Evolutionary conservation across 1,284 basidiomycete species (phyloP).

Genomic region (Sporisorium sorghi): DNA sequence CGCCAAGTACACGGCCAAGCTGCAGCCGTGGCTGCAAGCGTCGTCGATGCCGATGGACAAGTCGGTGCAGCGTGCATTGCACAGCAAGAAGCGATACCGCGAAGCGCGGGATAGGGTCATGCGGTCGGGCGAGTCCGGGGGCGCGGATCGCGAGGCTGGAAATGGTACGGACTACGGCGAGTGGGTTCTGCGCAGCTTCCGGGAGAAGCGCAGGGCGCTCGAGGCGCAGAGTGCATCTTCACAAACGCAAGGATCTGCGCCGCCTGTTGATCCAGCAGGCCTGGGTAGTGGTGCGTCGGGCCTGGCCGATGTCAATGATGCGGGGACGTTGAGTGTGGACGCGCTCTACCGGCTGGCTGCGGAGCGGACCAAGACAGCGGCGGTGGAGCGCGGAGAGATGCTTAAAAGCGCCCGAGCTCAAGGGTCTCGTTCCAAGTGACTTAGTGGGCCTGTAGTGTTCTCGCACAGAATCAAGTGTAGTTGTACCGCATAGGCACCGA

Average conservation of each 20-base stretch:
- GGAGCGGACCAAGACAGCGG: constrained; percentile 32
- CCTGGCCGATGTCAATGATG: constrained; percentile 6
- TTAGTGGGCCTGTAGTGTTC: not conserved
- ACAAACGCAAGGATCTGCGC: no score
- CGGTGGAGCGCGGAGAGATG: constrained; percentile 27
- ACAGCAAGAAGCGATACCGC: constrained; percentile 18
- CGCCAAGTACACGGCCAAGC: constrained; percentile 34
- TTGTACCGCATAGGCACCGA: not conserved
- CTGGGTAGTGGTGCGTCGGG: no score
- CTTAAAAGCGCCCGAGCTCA: constrained; percentile 11
- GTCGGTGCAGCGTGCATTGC: constrained; percentile 13
- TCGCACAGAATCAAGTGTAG: not conserved
- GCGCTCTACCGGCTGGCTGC: constrained; percentile 27
- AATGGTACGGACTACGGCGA: constrained; percentile 20
- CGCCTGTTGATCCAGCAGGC: no score
- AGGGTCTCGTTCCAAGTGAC: constrained; percentile 6
- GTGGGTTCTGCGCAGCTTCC: constrained; percentile 28
- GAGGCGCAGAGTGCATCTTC: not conserved
- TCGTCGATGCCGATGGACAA: constrained; percentile 21
- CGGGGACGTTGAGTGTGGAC: constrained; percentile 13
- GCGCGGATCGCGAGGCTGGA: not conserved
- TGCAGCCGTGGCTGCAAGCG: constrained; percentile 40
- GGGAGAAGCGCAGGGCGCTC: constrained; percentile 11
- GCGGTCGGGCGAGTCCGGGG: constrained; percentile 3
- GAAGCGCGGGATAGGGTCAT: constrained; percentile 26